These are phyloP conservation scores for Pharus latifolius DNA, from an alignment of 176 grass and related monocot genomes.

Conservation along the genomic window DNA sequence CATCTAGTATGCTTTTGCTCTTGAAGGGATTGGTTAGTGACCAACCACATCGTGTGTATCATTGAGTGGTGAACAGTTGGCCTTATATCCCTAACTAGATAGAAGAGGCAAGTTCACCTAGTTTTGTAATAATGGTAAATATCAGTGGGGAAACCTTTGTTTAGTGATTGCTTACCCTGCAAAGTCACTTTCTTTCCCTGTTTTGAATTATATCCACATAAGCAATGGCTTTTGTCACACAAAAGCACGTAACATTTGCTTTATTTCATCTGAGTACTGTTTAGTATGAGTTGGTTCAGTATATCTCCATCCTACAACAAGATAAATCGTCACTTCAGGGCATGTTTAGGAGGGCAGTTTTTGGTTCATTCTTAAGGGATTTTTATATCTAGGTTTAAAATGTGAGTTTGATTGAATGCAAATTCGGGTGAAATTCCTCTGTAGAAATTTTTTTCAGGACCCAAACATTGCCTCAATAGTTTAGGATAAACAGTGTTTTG, in stretches of 20 bases:
- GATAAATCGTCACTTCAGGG: too few relatives aligned
- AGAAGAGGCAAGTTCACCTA: not conserved
- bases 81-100: not conserved
- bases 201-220: not conserved
- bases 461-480: too few relatives aligned
- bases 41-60: not conserved
- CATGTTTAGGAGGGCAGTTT: too few relatives aligned
- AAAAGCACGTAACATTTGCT: not conserved
- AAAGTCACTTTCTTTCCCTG: not conserved
- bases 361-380: too few relatives aligned
- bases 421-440: too few relatives aligned
- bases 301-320: not conserved
- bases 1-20: not conserved
- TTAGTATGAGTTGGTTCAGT: not conserved
- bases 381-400: too few relatives aligned
- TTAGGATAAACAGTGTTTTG: too few relatives aligned
- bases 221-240: not conserved
- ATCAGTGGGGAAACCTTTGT: not conserved
- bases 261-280: not conserved
- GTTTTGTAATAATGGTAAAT: slow-evolving; percentile 33
- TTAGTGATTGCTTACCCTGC: not conserved
- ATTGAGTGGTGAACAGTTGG: not conserved
- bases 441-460: too few relatives aligned
- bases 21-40: not conserved
- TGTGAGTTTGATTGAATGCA: too few relatives aligned